Evolutionary conservation across 2,329 filamentous ascomycete species (phyloP), one percentile per base, ranked within the genome.

Genomic region (Pseudocercospora fuligena): DNA sequence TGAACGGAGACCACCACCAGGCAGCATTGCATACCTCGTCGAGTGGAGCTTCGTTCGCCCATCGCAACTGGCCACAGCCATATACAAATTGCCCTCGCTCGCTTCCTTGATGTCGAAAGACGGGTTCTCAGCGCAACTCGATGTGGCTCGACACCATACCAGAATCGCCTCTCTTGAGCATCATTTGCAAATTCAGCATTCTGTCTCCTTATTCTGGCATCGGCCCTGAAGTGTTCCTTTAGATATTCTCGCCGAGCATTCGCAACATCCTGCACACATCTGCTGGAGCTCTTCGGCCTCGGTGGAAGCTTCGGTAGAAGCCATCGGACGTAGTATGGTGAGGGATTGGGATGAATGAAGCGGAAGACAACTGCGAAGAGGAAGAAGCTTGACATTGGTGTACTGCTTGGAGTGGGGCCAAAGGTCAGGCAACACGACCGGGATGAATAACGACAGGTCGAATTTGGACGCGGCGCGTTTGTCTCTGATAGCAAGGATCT

Each of bases 201-300:
- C 9, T 23, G 19, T 51, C 19, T 21, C 47, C 47, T 9, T 51
- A 21, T 5, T 21, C 47, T 25, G 47, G 47, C 19, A 31, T 43
- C 3, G 27, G 23, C 1, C 65, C 65, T 21, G 65, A 61, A 23
- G 54, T 46, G 21, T 23, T 62, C 40, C 60, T 64, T 25, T 60
- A 67, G 40, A 67, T 59, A 29, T 36, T 56, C 40, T 60, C 65
- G 25, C 65, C 53, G 19, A 64, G 29, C 60, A 66, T 66, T 6
- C 66, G 68, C 49, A 59, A 65, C 72, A 76, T 23, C 49, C 23
- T 21, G 46, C 60, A 27, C 65, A 67, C 25, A 27, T 56, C 8
- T 43, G 40, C 40, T 43, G 40, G 40, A 43, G 40, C 40, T 43
- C 16, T 19, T 43, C 40, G n/a, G 40, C 40, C 1, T 43, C 19